A percentile compares a stretch with the other conserved stretches of the same genome.
Evolutionary conservation across 495 filamentous ascomycete species (phyloP).

Genomic region (Daldinia decipiens): DNA sequence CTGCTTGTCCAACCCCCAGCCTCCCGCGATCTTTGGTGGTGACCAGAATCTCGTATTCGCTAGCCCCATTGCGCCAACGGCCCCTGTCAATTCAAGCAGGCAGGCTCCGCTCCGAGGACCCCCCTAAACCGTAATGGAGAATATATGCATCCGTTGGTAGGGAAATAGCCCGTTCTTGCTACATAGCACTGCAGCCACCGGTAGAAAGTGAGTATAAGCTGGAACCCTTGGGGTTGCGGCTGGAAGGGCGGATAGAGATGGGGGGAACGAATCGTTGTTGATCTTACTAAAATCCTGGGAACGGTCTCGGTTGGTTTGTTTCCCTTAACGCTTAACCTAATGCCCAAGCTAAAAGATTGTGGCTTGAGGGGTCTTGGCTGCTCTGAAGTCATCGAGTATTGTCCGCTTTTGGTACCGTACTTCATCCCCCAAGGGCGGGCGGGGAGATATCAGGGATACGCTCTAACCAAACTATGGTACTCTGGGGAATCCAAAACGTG

Average conservation of each 20-base stretch:
- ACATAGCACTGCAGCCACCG: conserved; percentile 17
- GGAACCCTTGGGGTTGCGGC: conserved; percentile 9
- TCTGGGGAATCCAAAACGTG: conserved; percentile 5
- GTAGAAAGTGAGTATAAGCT: conserved; percentile 28
- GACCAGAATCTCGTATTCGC: conserved; percentile 48
- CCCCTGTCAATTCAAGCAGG: conserved; percentile 43
- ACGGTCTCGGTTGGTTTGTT: neutral
- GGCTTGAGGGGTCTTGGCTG: neutral
- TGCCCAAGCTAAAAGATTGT: neutral
- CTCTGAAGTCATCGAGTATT: neutral
- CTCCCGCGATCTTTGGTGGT: conserved; percentile 43
- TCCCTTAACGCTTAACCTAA: neutral
- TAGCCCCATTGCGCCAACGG: conserved; percentile 45
- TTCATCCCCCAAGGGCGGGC: neutral
- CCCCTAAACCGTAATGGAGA: conserved; percentile 36
- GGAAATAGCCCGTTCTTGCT: conserved; percentile 21
- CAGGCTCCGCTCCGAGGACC: conserved; percentile 37
- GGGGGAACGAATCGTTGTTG: neutral
- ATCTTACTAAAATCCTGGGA: neutral
- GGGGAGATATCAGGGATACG: neutral
- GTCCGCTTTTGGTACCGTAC: conserved; percentile 1
- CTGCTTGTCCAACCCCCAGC: conserved; percentile 29
- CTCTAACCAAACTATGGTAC: neutral
- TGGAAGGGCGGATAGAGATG: conserved; percentile 1
- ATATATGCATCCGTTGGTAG: conserved; percentile 27